Evolutionary conservation across 2,329 filamentous ascomycete genomes (phyloP), one percentile per base, ranked within the genome.

Genomic region (Fragosphaeria purpurea): DNA sequence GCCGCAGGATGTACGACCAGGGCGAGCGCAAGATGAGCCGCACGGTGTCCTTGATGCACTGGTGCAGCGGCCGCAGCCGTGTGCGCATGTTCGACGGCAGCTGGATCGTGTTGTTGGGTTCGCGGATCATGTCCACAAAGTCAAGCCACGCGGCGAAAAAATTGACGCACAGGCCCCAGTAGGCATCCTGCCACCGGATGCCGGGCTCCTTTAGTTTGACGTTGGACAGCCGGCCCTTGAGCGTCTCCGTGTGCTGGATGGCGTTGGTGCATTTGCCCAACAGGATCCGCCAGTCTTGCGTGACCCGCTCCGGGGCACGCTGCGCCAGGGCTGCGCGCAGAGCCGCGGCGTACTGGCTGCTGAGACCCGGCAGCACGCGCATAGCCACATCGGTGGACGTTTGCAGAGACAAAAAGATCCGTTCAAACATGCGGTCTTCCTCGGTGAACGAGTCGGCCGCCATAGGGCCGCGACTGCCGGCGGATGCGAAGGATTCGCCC

Each of bases 161-260:
- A 58, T 74, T 76, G 67, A 85, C 88, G 69, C 86, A 93, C 48
- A 90, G 72, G 57, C 79, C 72, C 78, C 81, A 83, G 63, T 83
- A 84, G 12, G 69, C 67, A 3, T 71, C 63, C 59, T 83, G 79
- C 2, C 75, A 81, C 49, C 88, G 77, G 47, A 87, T 77, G 9
- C 81, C 83, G 7, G 87, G 86, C 59, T 95, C 89, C 63, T 91
- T 93, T 9, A 95, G 72, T 63, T 89, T 89, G 70, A 95, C 87
- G 44, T 77, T 75, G 4, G 83, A 87, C 9, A 96, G 69, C n/a
- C 84, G 78, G 40, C 73, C 73, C 60, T 86, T 84, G 33, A 96
- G 73, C 9, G 79, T 74, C 60, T 89, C 82, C 2, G 86, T 86
- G 58, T 86, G 82, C 51, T 86, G 79, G 41, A 90, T 76, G 13